These are phyloP conservation scores for Wickerhamomyces rabaulensis DNA, from an alignment of 805 yeast species.

Conservation along the genomic window DNA sequence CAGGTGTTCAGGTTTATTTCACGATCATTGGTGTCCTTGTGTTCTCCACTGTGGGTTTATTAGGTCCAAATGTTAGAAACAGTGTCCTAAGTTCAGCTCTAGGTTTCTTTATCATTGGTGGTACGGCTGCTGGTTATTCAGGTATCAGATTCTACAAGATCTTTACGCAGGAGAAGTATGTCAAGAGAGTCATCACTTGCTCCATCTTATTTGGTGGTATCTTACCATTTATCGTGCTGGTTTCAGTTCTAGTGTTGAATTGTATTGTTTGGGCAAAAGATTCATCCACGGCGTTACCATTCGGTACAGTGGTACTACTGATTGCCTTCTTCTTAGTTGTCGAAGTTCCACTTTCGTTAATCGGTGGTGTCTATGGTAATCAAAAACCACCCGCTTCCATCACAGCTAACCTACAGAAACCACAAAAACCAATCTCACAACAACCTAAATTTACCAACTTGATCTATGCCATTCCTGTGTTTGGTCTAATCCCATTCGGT, in stretches of 20 bases:
- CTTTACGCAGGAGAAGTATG: slow-evolving; percentile 34
- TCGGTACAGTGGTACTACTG: slow-evolving; percentile 62
- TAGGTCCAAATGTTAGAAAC: slow-evolving; percentile 64
- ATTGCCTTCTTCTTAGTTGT: slow-evolving; percentile 54
- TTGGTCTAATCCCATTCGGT: slow-evolving; percentile 75
- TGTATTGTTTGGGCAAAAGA: slow-evolving; percentile 70
- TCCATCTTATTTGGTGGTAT: slow-evolving; percentile 44
- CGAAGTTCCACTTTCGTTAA: slow-evolving; percentile 68
- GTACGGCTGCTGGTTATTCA: slow-evolving; percentile 67
- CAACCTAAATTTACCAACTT: slow-evolving; percentile 29
- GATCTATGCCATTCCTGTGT: slow-evolving; percentile 33
- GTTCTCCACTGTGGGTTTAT: slow-evolving; percentile 50
- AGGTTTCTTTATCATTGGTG: slow-evolving; percentile 59
- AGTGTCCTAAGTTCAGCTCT: slow-evolving; percentile 60
- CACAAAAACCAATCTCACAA: slow-evolving; percentile 24
- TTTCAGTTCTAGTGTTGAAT: slow-evolving; percentile 52
- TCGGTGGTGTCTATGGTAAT: slow-evolving; percentile 63
- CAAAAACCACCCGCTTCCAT: slow-evolving; percentile 15
- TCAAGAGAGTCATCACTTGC: slow-evolving; percentile 8
- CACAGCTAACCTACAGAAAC: slow-evolving; percentile 14
- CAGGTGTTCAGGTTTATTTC: slow-evolving; percentile 70
- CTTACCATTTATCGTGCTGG: slow-evolving; percentile 42
- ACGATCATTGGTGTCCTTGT: slow-evolving; percentile 58
- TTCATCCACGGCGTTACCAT: slow-evolving; percentile 73
- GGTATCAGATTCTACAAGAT: slow-evolving; percentile 59